Base-by-base conservation (phyloP, 2,329 filamentous ascomycete species). In the Alternaria arborescens region DNA sequence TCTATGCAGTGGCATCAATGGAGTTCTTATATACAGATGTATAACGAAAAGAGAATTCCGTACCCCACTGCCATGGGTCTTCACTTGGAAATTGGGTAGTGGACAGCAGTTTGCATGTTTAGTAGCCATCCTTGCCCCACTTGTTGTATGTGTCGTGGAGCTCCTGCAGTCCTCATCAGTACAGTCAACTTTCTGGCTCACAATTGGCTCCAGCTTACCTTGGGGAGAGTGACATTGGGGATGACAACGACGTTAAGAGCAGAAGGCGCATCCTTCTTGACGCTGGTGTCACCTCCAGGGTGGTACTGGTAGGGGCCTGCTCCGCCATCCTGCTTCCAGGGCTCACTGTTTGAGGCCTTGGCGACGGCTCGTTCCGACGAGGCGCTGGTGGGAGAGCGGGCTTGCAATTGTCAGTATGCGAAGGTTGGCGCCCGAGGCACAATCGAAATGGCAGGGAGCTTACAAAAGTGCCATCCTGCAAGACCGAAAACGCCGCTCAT, bases 121-220 rank as follows among this genome's bases (percentile, higher is more conserved):
- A 79, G 83, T 91, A 98, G 72, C 93, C 94, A 71, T 98, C 95
- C 89, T 98, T 98, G 82, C 95, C 95, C 89, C 92, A 98, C 87
- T 99, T 99, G 91, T 99, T 99, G 89, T 91, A 98, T 84, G 91
- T 91, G 73, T 99, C 95, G 84, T 99, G 95, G 68, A 97, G 88
- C 75, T 90, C 87, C 92, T 96, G 44, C 43, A 22, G 10, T 28
- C 22, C 6, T 24, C 11, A 42, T 65, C 41, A 64, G 52, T 32
- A 50, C 16, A 24, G 22, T 34, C 26, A 24, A 42, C 20, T 42
- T 24, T 42, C 2, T 14, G 38, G 43, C 22, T 16, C 10, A 11
- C 14, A 30, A 20, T 11, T 28, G 48, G 30, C 11, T 34, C 18
- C 34, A 18, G 34, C 61, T 50, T 71, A 73, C 78, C 89, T 91